These are phyloP conservation scores for Mortierella claussenii DNA, from an alignment of 192 early-diverging fungal species.

Conservation along the genomic window DNA sequence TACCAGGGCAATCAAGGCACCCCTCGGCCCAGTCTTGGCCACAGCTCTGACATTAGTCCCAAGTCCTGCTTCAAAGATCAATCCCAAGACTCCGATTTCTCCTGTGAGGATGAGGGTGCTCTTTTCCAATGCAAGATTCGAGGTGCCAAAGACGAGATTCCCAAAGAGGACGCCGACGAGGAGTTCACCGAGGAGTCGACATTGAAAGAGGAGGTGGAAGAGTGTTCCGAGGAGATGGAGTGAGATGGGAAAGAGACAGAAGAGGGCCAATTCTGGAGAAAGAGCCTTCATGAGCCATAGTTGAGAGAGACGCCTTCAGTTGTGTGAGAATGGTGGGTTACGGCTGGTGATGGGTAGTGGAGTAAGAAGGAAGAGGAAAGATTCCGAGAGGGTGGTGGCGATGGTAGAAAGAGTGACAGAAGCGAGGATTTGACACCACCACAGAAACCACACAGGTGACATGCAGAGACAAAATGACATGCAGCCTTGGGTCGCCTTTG, in stretches of 20 bases:
- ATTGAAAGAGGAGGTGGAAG: slow-evolving; percentile 21
- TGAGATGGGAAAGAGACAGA: slow-evolving; percentile 29
- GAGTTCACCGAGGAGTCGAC: slow-evolving; percentile 42
- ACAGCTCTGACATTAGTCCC: slow-evolving; percentile 12
- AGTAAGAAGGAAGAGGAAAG: too few relatives aligned
- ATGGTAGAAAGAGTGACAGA: too few relatives aligned
- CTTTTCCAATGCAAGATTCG: slow-evolving; percentile 24
- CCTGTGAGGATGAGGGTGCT: slow-evolving; percentile 19
- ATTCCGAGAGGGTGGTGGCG: too few relatives aligned
- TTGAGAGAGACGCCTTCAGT: too few relatives aligned
- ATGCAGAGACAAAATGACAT: too few relatives aligned
- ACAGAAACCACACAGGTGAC: too few relatives aligned
- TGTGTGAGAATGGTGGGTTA: too few relatives aligned
- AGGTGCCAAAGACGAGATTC: slow-evolving; percentile 13
- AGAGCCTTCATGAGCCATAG: slow-evolving; percentile 14
- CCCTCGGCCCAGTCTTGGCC: slow-evolving; percentile 3
- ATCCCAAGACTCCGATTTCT: slow-evolving; percentile 33
- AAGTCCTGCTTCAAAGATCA: slow-evolving; percentile 37
- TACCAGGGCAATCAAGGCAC: slow-evolving; percentile 17
- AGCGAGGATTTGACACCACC: too few relatives aligned
- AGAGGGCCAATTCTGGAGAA: slow-evolving; percentile 14
- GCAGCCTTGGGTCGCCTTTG: too few relatives aligned
- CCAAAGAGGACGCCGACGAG: slow-evolving; percentile 39
- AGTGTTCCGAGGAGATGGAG: slow-evolving; percentile 34
- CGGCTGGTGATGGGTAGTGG: too few relatives aligned